Conservation (phyloP, 352 stramenopile species). For the Discostella stelligera region DNA sequence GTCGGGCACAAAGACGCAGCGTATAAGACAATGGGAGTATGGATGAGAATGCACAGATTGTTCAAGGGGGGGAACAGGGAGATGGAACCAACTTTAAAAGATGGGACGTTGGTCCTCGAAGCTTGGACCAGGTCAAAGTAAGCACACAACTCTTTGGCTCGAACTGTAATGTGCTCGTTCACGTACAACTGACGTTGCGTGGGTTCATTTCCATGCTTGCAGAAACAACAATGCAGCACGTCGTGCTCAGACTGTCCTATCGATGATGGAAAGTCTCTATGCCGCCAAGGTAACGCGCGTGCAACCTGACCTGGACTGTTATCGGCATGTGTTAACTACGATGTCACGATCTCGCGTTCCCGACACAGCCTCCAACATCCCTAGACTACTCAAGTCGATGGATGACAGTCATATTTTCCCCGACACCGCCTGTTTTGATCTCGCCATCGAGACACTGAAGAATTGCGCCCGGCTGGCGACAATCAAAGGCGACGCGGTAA, state of each 20-base stretch:
- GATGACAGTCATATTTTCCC: slow-evolving; percentile 64
- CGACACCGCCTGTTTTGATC: slow-evolving; percentile 68
- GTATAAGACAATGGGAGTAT: slow-evolving; percentile 71
- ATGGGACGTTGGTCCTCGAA: slow-evolving; percentile 71
- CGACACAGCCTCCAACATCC: slow-evolving; percentile 40
- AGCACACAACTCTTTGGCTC: slow-evolving; percentile 1
- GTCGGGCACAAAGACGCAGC: slow-evolving; percentile 49
- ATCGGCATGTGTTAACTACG: slow-evolving; percentile 57
- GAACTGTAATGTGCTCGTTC: neutral
- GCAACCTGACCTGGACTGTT: slow-evolving; percentile 63
- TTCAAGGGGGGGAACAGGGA: slow-evolving; percentile 49
- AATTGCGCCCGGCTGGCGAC: slow-evolving; percentile 36
- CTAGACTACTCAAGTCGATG: slow-evolving; percentile 65
- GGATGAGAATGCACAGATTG: slow-evolving; percentile 67
- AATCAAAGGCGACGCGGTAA: slow-evolving; percentile 36
- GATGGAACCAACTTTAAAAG: slow-evolving; percentile 70
- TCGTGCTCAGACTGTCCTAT: slow-evolving; percentile 58
- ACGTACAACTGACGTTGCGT: neutral
- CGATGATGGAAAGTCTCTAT: slow-evolving; percentile 57
- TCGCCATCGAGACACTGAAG: slow-evolving; percentile 67
- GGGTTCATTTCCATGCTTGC: slow-evolving; percentile 10
- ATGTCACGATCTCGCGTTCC: slow-evolving; percentile 50
- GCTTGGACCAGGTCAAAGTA: slow-evolving; percentile 67
- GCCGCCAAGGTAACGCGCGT: slow-evolving; percentile 44
- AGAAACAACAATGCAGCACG: slow-evolving; percentile 66